Evolutionary conservation across 2,329 filamentous ascomycete species (phyloP).

Genomic region (Verticillium nonalfalfae): DNA sequence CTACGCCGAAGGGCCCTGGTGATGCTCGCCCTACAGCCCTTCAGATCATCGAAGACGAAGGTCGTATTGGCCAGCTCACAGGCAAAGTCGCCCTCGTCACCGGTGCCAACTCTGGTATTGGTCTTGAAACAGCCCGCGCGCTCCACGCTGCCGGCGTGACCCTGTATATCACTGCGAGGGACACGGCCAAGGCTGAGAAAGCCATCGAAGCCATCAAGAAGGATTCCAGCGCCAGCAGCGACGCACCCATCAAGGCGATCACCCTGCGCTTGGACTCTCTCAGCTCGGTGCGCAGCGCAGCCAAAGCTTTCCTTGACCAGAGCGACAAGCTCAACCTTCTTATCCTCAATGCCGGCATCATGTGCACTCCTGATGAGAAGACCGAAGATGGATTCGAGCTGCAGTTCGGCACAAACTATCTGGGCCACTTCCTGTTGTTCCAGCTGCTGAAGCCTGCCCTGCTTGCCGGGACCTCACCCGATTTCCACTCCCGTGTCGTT

Average conservation of each 20-base stretch:
- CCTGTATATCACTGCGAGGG: conserved; percentile 16
- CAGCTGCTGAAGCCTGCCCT: conserved; percentile 40
- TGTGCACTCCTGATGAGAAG: conserved; percentile 6
- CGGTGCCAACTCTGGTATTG: conserved; percentile 35
- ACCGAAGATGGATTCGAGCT: conserved; percentile 17
- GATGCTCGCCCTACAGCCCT: conserved; percentile 33
- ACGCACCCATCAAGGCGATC: conserved; percentile 13
- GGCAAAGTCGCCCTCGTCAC: conserved; percentile 36
- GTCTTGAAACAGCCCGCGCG: conserved; percentile 36
- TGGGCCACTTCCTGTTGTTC: conserved; percentile 47
- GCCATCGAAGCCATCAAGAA: conserved; percentile 14
- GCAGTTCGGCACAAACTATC: conserved; percentile 46
- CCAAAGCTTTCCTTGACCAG: conserved; percentile 20
- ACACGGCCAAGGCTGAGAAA: conserved; percentile 15
- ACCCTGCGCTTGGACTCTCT: conserved; percentile 9
- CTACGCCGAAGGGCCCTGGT: conserved; percentile 22
- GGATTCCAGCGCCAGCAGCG: not conserved
- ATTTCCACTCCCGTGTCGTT: conserved; percentile 39
- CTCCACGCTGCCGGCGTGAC: conserved; percentile 27
- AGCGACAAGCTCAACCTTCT: conserved; percentile 21
- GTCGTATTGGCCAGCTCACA: conserved; percentile 20
- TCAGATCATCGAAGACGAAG: conserved; percentile 30
- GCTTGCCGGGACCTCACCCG: conserved; percentile 25
- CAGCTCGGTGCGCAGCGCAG: conserved; percentile 17
- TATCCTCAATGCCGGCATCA: conserved; percentile 29